These are phyloP conservation scores for Claviceps purpurea DNA, from an alignment of 2,329 filamentous ascomycete genomes.

Conservation along the genomic window DNA sequence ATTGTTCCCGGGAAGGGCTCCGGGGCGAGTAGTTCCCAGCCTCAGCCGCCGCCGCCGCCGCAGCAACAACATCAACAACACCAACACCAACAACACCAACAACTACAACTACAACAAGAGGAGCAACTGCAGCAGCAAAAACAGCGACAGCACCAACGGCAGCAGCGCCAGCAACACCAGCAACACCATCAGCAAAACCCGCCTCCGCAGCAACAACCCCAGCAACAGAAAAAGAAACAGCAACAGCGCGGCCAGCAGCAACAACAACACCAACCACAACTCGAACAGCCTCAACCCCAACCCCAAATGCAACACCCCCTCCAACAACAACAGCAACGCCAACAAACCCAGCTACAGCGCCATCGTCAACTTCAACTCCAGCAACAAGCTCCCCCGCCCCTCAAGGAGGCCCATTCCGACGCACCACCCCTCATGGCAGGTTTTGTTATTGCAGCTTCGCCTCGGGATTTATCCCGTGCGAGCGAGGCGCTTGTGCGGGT, in stretches of 20 bases:
- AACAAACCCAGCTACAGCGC: too few relatives aligned
- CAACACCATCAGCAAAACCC: not conserved
- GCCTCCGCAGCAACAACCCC: not conserved
- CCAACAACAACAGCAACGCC: too few relatives aligned
- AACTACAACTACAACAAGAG: too few relatives aligned
- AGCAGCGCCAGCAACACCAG: not conserved
- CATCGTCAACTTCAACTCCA: too few relatives aligned
- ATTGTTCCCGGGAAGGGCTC: not conserved
- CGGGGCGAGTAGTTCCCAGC: too few relatives aligned
- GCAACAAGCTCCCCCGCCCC: too few relatives aligned
- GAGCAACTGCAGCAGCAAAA: too few relatives aligned
- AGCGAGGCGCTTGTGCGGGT: slow-evolving; percentile 37
- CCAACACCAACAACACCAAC: too few relatives aligned
- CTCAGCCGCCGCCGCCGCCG: not conserved
- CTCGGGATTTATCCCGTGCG: slow-evolving; percentile 36
- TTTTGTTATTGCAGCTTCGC: slow-evolving; percentile 37
- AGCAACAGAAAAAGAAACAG: not conserved
- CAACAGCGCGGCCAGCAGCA: not conserved
- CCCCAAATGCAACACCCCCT: too few relatives aligned
- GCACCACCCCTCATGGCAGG: slow-evolving; percentile 39
- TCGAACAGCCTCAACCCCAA: too few relatives aligned
- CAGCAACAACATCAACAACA: not conserved
- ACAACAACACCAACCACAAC: not conserved
- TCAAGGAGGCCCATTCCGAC: slow-evolving; percentile 6
- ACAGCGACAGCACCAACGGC: not conserved